Percentiles rank a stretch among this genome's conserved stretches.
Conservation (phyloP, 1,284 basidiomycete genomes). For the Inonotus obliquus region DNA sequence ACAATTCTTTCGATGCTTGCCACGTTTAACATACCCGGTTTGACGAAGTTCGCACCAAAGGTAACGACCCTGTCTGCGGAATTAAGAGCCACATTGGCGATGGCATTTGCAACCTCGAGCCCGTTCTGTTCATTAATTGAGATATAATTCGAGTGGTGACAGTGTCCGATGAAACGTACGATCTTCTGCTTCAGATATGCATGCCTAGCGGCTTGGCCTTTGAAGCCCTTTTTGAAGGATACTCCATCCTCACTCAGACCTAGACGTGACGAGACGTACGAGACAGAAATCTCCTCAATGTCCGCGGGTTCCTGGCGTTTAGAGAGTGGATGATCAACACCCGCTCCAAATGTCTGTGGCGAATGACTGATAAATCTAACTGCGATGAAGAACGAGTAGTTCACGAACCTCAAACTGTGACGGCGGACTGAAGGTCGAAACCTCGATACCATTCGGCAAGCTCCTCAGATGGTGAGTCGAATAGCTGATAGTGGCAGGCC, state of each 20-base stretch:
- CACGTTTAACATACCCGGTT: slow-evolving; percentile 31
- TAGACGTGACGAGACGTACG: slow-evolving; percentile 33
- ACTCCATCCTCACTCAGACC: slow-evolving; percentile 27
- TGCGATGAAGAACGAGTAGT: neutral
- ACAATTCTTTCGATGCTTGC: neutral
- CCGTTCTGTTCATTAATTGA: slow-evolving; percentile 31
- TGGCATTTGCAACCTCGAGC: slow-evolving; percentile 42
- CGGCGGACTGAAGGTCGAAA: neutral
- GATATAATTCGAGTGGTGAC: neutral
- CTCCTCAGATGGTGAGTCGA: neutral
- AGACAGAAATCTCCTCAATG: slow-evolving; percentile 29
- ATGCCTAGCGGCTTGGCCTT: slow-evolving; percentile 28
- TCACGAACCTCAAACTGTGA: slow-evolving; percentile 6
- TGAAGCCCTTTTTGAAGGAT: slow-evolving; percentile 33
- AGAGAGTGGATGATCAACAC: slow-evolving; percentile 33
- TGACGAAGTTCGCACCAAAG: slow-evolving; percentile 49
- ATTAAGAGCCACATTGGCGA: slow-evolving; percentile 42
- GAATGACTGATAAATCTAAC: neutral
- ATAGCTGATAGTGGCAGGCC: neutral
- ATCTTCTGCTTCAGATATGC: slow-evolving; percentile 40
- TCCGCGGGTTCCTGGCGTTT: slow-evolving; percentile 27
- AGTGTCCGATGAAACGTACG: slow-evolving; percentile 27
- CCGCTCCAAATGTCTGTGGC: neutral
- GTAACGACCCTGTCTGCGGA: slow-evolving; percentile 36
- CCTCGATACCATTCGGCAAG: neutral